Evolutionary conservation across 2,329 filamentous ascomycete species (phyloP).

Genomic region (Alternaria sp.): DNA sequence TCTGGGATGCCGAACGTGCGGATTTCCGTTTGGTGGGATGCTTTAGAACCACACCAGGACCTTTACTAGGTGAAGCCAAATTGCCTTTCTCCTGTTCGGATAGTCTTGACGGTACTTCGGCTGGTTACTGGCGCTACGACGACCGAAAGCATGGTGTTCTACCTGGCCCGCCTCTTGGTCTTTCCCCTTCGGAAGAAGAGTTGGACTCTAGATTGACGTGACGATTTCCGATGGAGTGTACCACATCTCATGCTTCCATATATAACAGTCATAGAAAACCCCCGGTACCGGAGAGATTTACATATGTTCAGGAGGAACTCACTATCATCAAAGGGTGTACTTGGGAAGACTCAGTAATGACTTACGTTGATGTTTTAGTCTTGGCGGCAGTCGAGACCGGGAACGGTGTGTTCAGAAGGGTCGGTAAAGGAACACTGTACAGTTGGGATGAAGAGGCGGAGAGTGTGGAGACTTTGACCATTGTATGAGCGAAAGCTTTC

Average conservation of each 20-base stretch:
- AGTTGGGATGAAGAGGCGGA: background rate
- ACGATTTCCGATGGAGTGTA: background rate
- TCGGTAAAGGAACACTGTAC: background rate
- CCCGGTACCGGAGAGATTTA: background rate
- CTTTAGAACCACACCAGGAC: background rate
- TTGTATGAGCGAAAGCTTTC: background rate
- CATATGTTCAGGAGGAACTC: background rate
- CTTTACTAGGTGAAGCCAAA: rapidly evolving
- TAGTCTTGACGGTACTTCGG: background rate
- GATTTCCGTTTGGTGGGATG: rapidly evolving
- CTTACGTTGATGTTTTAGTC: background rate
- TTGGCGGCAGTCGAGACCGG: background rate
- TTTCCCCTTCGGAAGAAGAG: background rate
- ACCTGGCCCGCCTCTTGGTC: background rate
- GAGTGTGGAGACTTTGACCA: background rate
- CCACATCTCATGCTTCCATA: too few relatives aligned
- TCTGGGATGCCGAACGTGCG: background rate
- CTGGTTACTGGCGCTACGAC: background rate
- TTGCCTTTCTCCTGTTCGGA: rapidly evolving
- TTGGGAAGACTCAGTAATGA: too few relatives aligned
- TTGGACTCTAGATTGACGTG: background rate
- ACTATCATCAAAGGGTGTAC: background rate
- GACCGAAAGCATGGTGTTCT: background rate
- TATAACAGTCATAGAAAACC: too few relatives aligned
- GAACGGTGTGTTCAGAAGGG: background rate